Evolutionary conservation across 345 rosid genomes (phyloP), one percentile per base, ranked within the genome.

Genomic region (Acer campestre): DNA sequence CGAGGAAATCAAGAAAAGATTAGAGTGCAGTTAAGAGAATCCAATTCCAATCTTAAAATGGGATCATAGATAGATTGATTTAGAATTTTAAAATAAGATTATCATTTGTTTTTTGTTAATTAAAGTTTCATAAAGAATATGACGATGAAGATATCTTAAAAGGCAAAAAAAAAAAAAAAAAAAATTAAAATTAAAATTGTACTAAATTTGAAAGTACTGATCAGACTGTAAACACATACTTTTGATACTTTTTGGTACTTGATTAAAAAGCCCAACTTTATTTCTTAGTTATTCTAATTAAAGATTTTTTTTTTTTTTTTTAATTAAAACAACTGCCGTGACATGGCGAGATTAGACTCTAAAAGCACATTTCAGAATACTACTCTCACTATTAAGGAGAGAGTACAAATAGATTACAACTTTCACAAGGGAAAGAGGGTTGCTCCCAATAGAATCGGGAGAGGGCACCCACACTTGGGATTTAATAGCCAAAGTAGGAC

Each of bases 1-100:
- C 29, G 65, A 51, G 78, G 71, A 77, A 77, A 81, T 81, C 80
- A 68, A 25, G n/a, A 61, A 75, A 73, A 77, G 59, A 48, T 59
- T 31, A 14, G 61, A 38, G 66, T 23, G 66, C 53, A 68, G 73
- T 77, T 59, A 73, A 67, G 40, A 51, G 29, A 77, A 81, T 81
- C 80, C 44, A 73, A 75, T 73, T 81, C 80, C 66, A 68, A 81
- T 79, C 78, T 79, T 68, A 67, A 46, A 48, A 23, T 27, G 61
- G 77, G 69, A 63, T 74, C 35, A 63, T 7, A 22, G 40, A 13
- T 29, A 49, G 44, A 59, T 59, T 71, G 35, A 3, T 61, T 63
- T 61, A 29, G 31, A 75, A 62, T 74, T 46, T n/a, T 71, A 51
- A 73, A 67, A 69, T 13, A 10, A 25, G 18, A 75, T 38, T 56